These are phyloP conservation scores for Trapa bicornis DNA, from an alignment of 345 rosid species.

Conservation along the genomic window DNA sequence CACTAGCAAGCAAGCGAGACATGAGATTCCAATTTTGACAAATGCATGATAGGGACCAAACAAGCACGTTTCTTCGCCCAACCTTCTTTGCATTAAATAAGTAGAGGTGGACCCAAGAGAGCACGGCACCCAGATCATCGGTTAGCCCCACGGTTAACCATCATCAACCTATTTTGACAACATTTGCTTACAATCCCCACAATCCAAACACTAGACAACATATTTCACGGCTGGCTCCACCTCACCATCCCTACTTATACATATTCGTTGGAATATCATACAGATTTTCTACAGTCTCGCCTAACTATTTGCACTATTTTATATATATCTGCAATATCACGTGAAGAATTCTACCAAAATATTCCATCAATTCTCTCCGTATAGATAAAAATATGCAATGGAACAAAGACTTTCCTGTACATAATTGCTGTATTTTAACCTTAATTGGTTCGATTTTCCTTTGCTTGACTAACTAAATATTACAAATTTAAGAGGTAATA, in stretches of 20 bases:
- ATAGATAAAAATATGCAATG: neutral
- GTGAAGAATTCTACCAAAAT: neutral
- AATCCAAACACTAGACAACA: neutral
- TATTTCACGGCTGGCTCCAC: neutral
- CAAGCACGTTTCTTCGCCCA: conserved; percentile 1
- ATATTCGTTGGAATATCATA: neutral
- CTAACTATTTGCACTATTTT: neutral
- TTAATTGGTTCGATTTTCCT: neutral
- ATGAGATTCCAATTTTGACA: conserved; percentile 1
- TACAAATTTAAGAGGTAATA: too few relatives aligned
- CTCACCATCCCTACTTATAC: neutral
- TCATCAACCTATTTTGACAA: neutral
- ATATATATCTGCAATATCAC: neutral
- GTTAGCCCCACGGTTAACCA: neutral
- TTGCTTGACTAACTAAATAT: neutral
- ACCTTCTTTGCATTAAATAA: neutral
- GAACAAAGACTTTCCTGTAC: too few relatives aligned
- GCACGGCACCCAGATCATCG: neutral
- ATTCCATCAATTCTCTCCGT: conserved; percentile 3
- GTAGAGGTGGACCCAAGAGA: conserved; percentile 3
- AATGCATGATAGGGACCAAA: neutral
- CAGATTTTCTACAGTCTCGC: neutral
- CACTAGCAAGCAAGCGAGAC: neutral
- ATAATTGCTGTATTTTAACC: neutral
- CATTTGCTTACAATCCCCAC: neutral